These are phyloP conservation scores for Fusarium fujikuroi DNA, from an alignment of 2,329 filamentous ascomycete species.

Conservation along the genomic window DNA sequence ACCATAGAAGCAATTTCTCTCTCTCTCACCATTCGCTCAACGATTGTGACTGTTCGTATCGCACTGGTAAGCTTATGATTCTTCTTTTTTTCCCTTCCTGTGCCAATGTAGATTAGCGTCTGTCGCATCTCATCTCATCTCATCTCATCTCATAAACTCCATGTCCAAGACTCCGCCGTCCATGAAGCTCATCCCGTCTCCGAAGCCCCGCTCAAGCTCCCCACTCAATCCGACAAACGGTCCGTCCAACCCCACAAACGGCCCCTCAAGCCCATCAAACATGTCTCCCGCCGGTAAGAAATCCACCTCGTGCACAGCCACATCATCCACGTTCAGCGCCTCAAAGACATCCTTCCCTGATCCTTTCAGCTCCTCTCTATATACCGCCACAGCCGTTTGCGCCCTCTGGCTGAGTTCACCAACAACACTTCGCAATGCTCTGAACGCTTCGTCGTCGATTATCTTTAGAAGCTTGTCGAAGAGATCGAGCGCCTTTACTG, in stretches of 20 bases:
- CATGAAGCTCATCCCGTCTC: slow-evolving; percentile 1
- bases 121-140: not conserved
- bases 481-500: slow-evolving; percentile 42
- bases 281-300: slow-evolving; percentile 6
- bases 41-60: not conserved
- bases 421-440: slow-evolving; percentile 17
- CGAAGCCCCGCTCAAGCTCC: slow-evolving; percentile 5
- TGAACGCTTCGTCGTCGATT: slow-evolving; percentile 32
- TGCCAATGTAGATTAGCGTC: accelerated
- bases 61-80: not conserved
- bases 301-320: slow-evolving; percentile 1
- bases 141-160: slow-evolving; percentile 10
- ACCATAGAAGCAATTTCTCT: not conserved
- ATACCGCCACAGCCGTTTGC: slow-evolving; percentile 17
- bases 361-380: slow-evolving; percentile 3
- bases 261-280: slow-evolving; percentile 20
- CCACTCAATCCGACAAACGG: slow-evolving; percentile 6
- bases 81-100: not conserved
- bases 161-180: slow-evolving; percentile 1
- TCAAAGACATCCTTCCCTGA: slow-evolving; percentile 11
- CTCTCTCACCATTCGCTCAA: not conserved
- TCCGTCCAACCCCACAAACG: slow-evolving; percentile 25
- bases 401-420: slow-evolving; percentile 38
- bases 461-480: slow-evolving; percentile 43
- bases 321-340: not conserved